Base-by-base conservation (phyloP, 129 eudicot genomes). In the Centaurea solstitialis region DNA sequence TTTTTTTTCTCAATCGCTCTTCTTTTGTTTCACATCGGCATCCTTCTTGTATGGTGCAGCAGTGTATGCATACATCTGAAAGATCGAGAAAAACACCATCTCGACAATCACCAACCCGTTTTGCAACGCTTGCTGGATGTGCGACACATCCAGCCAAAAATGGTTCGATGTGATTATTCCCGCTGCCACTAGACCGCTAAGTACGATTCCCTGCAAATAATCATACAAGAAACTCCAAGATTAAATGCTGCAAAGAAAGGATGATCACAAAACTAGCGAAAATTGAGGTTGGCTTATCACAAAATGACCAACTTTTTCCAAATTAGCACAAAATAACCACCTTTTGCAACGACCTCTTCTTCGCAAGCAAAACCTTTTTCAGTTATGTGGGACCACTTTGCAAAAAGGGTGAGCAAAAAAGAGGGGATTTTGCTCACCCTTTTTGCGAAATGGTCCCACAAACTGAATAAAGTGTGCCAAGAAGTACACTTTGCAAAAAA, bases 81-180 rank as follows among this genome's bases (percentile, higher is more conserved):
- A 85, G 76, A 86, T 41, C 8, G 99, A 77, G 72, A 95, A 95
- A 85, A 95, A 88, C 70, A 95, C 98, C 99, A 95, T 95, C 84
- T 95, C 99, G 50, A 91, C 81, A 7, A 93, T 87, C 82, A 95
- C 95, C 74, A 95, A 53, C 3, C 82, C 73, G 18, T 95, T 95
- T 74, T 93, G 98, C 53, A 87, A 75, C 24, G 97, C 99, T 88
- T 88, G 87, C 69, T 91, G 92, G 18, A 95, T 80, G 72, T 93
- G 97, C 45, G 73, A 82, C 71, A 95, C 99, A 15, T 91, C 97
- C 5, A 95, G 87, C 99, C 99, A 95, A 76, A 91, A 85, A 82
- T 93, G 93, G 68, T 81, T 45, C 7, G 99, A 91, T 79, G 79
- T 87, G 21, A 95, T 83, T 61, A 95, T 70, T 59, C 99, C 98